Percentiles rank a stretch among this genome's conserved stretches.
phyloP scores from a whole-genome alignment of 495 filamentous ascomycete genomes.

The Clohesyomyces aquaticus region DNA sequence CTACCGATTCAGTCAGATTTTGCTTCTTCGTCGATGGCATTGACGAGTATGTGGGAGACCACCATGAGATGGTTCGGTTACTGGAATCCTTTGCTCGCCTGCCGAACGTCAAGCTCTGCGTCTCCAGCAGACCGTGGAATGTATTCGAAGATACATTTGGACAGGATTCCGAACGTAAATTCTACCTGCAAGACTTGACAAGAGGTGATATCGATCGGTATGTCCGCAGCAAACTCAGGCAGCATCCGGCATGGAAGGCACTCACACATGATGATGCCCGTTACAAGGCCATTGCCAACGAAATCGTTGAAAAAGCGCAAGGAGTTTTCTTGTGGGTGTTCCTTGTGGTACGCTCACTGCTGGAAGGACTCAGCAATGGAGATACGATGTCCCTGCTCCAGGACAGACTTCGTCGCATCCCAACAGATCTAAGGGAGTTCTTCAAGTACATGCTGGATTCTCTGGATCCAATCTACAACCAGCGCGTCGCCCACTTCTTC shows the following conservation, averaged over 20 bases:
- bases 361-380: not conserved
- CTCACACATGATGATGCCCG: not conserved
- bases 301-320: slow-evolving; percentile 16
- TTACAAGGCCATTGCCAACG: not conserved
- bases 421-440: slow-evolving; percentile 9
- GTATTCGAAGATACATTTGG: slow-evolving; percentile 51
- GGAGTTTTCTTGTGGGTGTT: slow-evolving; percentile 35
- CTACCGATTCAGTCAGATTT: slow-evolving; percentile 32
- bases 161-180: not conserved
- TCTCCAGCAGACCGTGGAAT: slow-evolving; percentile 56
- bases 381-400: slow-evolving; percentile 14
- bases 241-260: slow-evolving; percentile 6
- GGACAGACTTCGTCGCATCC: slow-evolving; percentile 9
- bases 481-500: slow-evolving; percentile 3
- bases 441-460: slow-evolving; percentile 29
- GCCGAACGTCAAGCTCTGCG: slow-evolving; percentile 52
- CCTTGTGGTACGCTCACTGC: slow-evolving; percentile 19
- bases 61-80: slow-evolving; percentile 38
- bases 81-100: slow-evolving; percentile 24
- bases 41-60: slow-evolving; percentile 50
- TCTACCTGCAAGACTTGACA: slow-evolving; percentile 18
- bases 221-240: slow-evolving; percentile 1
- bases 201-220: slow-evolving; percentile 14
- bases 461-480: slow-evolving; percentile 14
- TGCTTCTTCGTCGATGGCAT: slow-evolving; percentile 58